Evolutionary conservation across 2,329 filamentous ascomycete species (phyloP).

Genomic region (Didymosphaeria variabile): DNA sequence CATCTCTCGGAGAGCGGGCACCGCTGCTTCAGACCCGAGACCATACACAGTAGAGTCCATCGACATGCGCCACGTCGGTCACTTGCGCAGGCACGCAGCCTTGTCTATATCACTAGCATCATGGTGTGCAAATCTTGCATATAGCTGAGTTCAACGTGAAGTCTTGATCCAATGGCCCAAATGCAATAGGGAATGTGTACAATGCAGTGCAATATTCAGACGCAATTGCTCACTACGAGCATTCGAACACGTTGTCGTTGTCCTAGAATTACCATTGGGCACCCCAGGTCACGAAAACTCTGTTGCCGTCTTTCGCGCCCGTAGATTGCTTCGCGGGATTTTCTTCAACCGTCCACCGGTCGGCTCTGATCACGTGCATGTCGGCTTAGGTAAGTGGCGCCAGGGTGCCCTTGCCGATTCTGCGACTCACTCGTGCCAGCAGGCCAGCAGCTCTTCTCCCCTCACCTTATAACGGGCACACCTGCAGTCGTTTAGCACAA

Average conservation of each 20-base stretch:
- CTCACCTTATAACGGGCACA: slow-evolving; percentile 13
- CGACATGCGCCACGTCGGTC: slow-evolving; percentile 9
- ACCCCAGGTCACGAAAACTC: slow-evolving; percentile 6
- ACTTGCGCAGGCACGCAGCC: slow-evolving; percentile 19
- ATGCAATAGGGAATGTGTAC: neutral
- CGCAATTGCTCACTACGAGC: neutral
- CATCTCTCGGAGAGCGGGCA: slow-evolving; percentile 12
- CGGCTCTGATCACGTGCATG: slow-evolving; percentile 5
- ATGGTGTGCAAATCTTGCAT: neutral
- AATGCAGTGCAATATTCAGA: neutral
- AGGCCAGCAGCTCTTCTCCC: slow-evolving; percentile 7
- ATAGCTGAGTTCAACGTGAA: slow-evolving; percentile 2
- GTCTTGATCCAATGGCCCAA: neutral
- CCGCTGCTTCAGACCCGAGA: slow-evolving; percentile 10
- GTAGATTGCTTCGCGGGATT: slow-evolving; percentile 1
- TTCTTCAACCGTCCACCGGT: slow-evolving; percentile 1
- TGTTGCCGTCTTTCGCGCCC: slow-evolving; percentile 10
- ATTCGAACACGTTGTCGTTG: neutral
- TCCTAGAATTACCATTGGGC: no score
- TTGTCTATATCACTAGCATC: slow-evolving; percentile 3
- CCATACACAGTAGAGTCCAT: neutral
- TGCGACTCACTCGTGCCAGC: slow-evolving; percentile 6
- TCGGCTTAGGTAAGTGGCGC: slow-evolving; percentile 5
- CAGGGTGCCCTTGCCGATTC: slow-evolving; percentile 10
- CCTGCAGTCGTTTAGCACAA: slow-evolving; percentile 32